Evolutionary conservation across 257 asterid species (phyloP).

Genomic region (Cordia subcordata): DNA sequence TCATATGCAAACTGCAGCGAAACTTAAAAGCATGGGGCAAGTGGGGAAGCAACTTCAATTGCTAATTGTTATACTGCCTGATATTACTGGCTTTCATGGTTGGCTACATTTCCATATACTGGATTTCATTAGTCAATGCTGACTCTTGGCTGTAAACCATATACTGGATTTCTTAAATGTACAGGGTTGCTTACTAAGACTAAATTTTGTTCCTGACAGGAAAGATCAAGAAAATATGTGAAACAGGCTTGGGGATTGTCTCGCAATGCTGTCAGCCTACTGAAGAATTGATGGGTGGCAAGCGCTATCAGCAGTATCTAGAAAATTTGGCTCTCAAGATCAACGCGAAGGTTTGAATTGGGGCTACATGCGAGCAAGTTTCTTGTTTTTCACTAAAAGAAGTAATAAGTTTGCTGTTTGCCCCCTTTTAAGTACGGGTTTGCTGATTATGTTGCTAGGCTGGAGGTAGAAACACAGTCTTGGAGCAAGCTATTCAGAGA

Average conservation of each 20-base stretch:
- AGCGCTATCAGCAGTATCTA: constrained; percentile 55
- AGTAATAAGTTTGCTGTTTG: background rate
- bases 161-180: background rate
- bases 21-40: background rate
- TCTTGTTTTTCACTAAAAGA: no score
- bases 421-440: background rate
- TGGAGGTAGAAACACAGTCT: constrained; percentile 64
- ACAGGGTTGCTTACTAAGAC: constrained; percentile 3
- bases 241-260: constrained; percentile 80
- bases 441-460: constrained; percentile 33
- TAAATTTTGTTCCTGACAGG: constrained; percentile 34
- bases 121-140: no score
- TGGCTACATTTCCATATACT: constrained; percentile 2
- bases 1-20: constrained; percentile 11
- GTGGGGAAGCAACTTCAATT: constrained; percentile 39
- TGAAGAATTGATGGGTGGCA: constrained; percentile 16
- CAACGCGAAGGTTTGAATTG: constrained; percentile 63
- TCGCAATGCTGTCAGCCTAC: constrained; percentile 77
- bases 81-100: constrained; percentile 61
- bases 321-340: constrained; percentile 77
- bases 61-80: constrained; percentile 70
- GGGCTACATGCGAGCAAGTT: no score
- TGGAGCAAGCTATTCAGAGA: constrained; percentile 32
- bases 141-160: background rate
- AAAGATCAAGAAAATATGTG: constrained; percentile 62